These are phyloP conservation scores for Apiotrichum brassicae DNA, from an alignment of 1,284 basidiomycete species.

Conservation along the genomic window DNA sequence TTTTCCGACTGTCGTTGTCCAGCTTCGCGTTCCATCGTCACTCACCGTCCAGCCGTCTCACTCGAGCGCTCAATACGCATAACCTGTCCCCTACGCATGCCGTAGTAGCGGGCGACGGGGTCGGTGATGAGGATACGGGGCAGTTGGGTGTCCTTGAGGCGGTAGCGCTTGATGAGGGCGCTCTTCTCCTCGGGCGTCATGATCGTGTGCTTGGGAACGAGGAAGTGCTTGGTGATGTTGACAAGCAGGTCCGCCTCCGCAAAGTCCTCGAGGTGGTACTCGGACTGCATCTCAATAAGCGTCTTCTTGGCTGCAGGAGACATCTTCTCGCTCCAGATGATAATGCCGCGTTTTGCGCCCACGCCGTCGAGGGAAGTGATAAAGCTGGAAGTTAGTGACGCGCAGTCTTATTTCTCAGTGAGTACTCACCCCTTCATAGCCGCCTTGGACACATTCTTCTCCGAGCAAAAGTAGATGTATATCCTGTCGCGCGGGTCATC, in stretches of 20 bases:
- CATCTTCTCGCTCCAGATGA: slow-evolving; percentile 95
- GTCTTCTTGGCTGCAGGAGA: slow-evolving; percentile 96
- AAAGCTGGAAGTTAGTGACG: slow-evolving; percentile 64
- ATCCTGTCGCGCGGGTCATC: slow-evolving; percentile 71
- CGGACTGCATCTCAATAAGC: slow-evolving; percentile 74
- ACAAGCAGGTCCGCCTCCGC: slow-evolving; percentile 93
- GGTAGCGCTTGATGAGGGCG: slow-evolving; percentile 82
- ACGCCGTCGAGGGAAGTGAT: slow-evolving; percentile 82
- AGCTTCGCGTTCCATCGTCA: too few relatives aligned
- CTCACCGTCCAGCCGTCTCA: slow-evolving; percentile 87
- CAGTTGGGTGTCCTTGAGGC: slow-evolving; percentile 94
- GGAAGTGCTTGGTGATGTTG: slow-evolving; percentile 92
- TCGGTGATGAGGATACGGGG: slow-evolving; percentile 94
- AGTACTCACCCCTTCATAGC: slow-evolving; percentile 91
- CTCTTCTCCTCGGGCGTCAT: slow-evolving; percentile 81
- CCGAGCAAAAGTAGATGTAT: slow-evolving; percentile 89
- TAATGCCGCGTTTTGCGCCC: slow-evolving; percentile 81
- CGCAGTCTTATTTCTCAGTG: too few relatives aligned
- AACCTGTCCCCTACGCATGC: slow-evolving; percentile 87
- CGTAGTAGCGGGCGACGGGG: slow-evolving; percentile 96
- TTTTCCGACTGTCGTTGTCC: too few relatives aligned
- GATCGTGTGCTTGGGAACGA: slow-evolving; percentile 91
- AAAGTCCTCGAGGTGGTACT: slow-evolving; percentile 91
- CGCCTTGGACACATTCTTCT: slow-evolving; percentile 86
- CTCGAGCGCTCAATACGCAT: slow-evolving; percentile 97